Percentiles rank a stretch among this genome's conserved stretches.
phyloP scores from a whole-genome alignment of 1,284 basidiomycete species.

The Erythrobasidium hasegawianum region DNA sequence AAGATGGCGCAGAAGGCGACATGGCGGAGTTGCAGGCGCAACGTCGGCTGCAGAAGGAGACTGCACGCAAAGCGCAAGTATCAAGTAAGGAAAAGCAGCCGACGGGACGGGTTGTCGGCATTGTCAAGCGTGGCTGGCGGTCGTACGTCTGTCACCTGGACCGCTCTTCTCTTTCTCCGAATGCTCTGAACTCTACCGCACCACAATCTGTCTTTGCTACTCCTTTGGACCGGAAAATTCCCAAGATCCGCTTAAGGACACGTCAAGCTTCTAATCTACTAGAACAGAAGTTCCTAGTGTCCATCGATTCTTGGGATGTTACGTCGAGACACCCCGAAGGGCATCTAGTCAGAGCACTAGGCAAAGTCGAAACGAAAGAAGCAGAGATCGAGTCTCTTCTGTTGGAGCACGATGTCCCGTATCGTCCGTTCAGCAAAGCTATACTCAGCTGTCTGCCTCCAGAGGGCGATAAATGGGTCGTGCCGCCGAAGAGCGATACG shows the following conservation, averaged over 20 bases:
- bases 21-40: slow-evolving; percentile 54
- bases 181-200: slow-evolving; percentile 72
- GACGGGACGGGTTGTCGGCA: slow-evolving; percentile 84
- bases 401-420: slow-evolving; percentile 94
- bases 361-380: slow-evolving; percentile 87
- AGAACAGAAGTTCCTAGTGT: slow-evolving; percentile 92
- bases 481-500: slow-evolving; percentile 67
- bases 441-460: slow-evolving; percentile 85
- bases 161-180: slow-evolving; percentile 74
- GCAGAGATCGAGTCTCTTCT: slow-evolving; percentile 93
- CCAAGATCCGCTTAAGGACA: slow-evolving; percentile 89
- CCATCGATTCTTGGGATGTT: slow-evolving; percentile 86
- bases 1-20: slow-evolving; percentile 52
- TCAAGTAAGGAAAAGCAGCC: slow-evolving; percentile 60
- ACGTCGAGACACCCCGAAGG: slow-evolving; percentile 92
- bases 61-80: slow-evolving; percentile 48
- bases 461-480: slow-evolving; percentile 89
- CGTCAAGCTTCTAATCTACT: slow-evolving; percentile 85
- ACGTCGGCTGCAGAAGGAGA: slow-evolving; percentile 39
- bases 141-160: slow-evolving; percentile 98
- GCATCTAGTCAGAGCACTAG: slow-evolving; percentile 91
- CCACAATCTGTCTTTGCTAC: slow-evolving; percentile 92
- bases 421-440: slow-evolving; percentile 90
- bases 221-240: slow-evolving; percentile 84
- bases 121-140: slow-evolving; percentile 93